Base-by-base conservation (phyloP, 805 yeast species). In the Phaffomyces opuntiae region DNA sequence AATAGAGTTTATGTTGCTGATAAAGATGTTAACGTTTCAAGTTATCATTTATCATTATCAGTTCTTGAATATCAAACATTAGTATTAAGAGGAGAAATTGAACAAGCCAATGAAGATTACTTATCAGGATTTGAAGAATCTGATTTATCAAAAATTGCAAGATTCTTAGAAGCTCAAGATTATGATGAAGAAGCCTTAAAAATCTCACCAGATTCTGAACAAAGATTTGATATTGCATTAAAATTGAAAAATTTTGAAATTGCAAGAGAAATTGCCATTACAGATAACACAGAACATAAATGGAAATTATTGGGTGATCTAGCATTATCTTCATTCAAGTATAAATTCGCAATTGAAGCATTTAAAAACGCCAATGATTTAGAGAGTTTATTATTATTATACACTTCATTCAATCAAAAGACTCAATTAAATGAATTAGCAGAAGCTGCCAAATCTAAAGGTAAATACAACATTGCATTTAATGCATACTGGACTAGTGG, bases 1-100 rank as follows among this genome's bases (percentile, higher is more conserved):
- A 87, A 87, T 58, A 87, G 83, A 55, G 82, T 93, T 46, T 93
- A 89, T 63, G 79, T 93, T 56, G 81, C 93, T 50, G 99, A 93
- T 70, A 90, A 89, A 68, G 89, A 91, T 50, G 77, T 89, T 60
- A 83, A 85, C 53, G 83, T 93, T 41, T 70, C 83, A 37, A 79
- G 95, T 21, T 89, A 90, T 72, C 80, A 75, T 59, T 75, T 93
- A 43, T 87, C 96, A 33, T 68, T 91, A 33, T 78, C 89, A 9
- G 96, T 93, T 5, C 75, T 93, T 53, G 98, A 91, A 70, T 90
- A 89, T 69, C 98, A 93, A 72, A 93, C 99, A 1, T 79, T 90
- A 47, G 96, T 91, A 4, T 74, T 91, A 66, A 83, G 99, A 63
- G 97, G 97, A 42, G 98, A 95, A 61, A 68, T 90, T 55, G 96